Percentiles rank a stretch among this genome's conserved stretches.
Evolutionary conservation across 768 basidiomycete species (phyloP).

Genomic region (Tulasnella sp.): DNA sequence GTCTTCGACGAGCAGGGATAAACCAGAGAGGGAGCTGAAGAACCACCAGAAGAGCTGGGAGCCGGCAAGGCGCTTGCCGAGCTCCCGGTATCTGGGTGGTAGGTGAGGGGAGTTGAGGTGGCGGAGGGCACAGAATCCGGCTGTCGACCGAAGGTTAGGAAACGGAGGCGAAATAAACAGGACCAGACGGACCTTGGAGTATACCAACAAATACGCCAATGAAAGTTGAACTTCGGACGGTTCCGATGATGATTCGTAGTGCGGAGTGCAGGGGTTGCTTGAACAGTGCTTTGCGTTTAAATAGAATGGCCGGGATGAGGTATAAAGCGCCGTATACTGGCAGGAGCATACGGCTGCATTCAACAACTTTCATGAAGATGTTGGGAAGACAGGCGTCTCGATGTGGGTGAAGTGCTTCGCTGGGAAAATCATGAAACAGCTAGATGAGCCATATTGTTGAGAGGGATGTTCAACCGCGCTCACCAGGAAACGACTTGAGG

Average conservation of each 20-base stretch:
- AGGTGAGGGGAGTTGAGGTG: conserved; percentile 15
- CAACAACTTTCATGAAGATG: conserved; percentile 25
- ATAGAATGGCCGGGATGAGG: conserved; percentile 81
- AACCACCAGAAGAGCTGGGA: conserved; percentile 76
- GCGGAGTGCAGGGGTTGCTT: conserved; percentile 70
- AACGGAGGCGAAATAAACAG: background rate
- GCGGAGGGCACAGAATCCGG: conserved; percentile 25
- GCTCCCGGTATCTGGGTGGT: background rate
- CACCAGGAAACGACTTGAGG: conserved; percentile 28
- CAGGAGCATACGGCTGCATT: conserved; percentile 65
- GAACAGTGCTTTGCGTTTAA: conserved; percentile 70
- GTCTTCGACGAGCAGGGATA: conserved; percentile 86
- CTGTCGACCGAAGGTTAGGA: background rate
- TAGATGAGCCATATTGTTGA: background rate
- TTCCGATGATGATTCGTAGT: conserved; percentile 66
- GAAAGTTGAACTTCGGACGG: conserved; percentile 83
- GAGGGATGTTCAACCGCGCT: background rate
- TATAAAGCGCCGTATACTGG: conserved; percentile 82
- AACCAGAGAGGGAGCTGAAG: conserved; percentile 69
- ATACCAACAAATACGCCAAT: conserved; percentile 81
- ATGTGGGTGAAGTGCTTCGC: conserved; percentile 29
- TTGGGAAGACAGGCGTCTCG: conserved; percentile 23
- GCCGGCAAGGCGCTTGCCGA: conserved; percentile 55
- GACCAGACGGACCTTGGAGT: conserved; percentile 66
- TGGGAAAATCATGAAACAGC: background rate